Base-by-base conservation (phyloP, 306 rosid genomes). In the Quillaja saponaria region DNA sequence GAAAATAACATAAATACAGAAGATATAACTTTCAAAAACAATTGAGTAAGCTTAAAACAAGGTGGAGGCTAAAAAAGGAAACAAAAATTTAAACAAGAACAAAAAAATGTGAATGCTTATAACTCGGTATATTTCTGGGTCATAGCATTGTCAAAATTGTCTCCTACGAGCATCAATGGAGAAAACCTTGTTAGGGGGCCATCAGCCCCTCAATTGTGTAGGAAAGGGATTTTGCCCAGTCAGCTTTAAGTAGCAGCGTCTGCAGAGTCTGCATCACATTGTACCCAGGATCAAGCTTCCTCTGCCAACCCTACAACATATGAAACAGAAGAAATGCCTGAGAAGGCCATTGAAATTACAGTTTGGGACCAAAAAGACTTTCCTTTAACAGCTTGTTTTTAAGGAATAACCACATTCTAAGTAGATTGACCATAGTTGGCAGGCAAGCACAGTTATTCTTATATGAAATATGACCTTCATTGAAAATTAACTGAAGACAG, bases 191-290 rank as follows among this genome's bases (percentile, higher is more conserved):
- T 72, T 63, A 92, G 11, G 99, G 96, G 65, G 99, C 99, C 99
- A 92, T 86, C 69, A 92, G 79, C 71, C 96, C 96, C n/a, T 92
- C 99, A 68, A 92, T 87, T 12, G 99, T 92, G 74, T 92, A 86
- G 17, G 96, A 75, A 67, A 92, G 95, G 40, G 90, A 81, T 76
- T 88, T 81, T 1, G 96, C 99, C 99, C 99, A 92, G 79, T 89
- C 99, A 39, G 96, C 87, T 83, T 70, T 89, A 33, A 89, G 96
- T 41, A 92, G 80, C 74, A 92, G 80, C 5, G 95, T 92, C 78
- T 92, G 99, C 71, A 92, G 75, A 6, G 99, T 92, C 33, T 83
- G 72, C 99, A 92, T 92, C 83, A 89, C 99, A 54, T 92, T 56
- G 69, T 85, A 92, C 18, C 68, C 76, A 34, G 99, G 99, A 69